Conservation (phyloP, 805 yeast genomes). For the Phaffomyces thermotolerans region DNA sequence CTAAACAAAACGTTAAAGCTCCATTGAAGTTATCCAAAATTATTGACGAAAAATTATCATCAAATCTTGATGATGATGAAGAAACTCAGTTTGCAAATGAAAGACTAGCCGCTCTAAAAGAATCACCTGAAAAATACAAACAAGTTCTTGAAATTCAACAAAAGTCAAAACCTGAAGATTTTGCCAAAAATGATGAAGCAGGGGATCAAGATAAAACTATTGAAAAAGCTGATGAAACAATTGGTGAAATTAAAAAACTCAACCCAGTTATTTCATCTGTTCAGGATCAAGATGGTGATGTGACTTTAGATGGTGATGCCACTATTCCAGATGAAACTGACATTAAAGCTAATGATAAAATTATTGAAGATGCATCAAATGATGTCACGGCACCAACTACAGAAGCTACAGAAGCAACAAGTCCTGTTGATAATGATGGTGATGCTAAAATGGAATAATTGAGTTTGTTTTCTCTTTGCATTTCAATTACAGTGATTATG, state of each 20-base stretch:
- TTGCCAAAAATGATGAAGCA: conserved; percentile 13
- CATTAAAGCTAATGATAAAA: conserved; percentile 31
- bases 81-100: conserved; percentile 20
- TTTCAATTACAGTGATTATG: neutral
- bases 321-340: conserved; percentile 42
- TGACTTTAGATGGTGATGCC: conserved; percentile 39
- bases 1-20: conserved; percentile 25
- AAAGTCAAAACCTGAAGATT: conserved; percentile 4
- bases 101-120: conserved; percentile 15
- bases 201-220: conserved; percentile 11
- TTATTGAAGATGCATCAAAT: conserved; percentile 28
- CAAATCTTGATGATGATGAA: conserved; percentile 27
- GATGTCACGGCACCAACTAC: conserved; percentile 8
- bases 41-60: conserved; percentile 28
- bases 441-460: conserved; percentile 25
- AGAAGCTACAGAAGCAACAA: conserved; percentile 1
- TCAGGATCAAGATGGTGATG: conserved; percentile 23
- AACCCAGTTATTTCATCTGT: conserved; percentile 21
- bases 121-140: conserved; percentile 17
- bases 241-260: conserved; percentile 10
- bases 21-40: conserved; percentile 31
- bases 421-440: conserved; percentile 24
- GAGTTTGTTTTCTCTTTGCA: neutral
- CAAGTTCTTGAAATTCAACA: conserved; percentile 6
- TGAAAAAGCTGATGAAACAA: conserved; percentile 19